These are phyloP conservation scores for Coemansia reversa DNA, from an alignment of 192 early-diverging fungal genomes.

Conservation along the genomic window DNA sequence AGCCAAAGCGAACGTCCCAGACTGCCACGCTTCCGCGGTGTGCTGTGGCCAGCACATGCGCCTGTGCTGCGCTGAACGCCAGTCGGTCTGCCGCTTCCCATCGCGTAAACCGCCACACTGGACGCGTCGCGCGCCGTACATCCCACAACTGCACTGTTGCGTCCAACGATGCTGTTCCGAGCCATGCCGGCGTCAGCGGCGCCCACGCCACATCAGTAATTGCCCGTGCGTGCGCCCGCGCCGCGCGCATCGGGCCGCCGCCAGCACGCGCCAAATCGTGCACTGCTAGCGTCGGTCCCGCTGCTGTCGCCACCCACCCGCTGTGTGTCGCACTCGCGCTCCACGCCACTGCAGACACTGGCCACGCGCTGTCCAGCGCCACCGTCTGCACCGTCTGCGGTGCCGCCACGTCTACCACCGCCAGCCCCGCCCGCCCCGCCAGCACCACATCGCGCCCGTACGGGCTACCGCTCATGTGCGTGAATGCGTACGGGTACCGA, in stretches of 20 bases:
- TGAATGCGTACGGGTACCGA: conserved; percentile 38
- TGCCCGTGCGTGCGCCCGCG: conserved; percentile 41
- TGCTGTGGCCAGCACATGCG: conserved; percentile 40
- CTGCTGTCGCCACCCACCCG: conserved; percentile 45
- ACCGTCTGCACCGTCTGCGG: conserved; percentile 38
- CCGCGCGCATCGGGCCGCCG: conserved; percentile 31
- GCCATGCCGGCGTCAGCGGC: conserved; percentile 39
- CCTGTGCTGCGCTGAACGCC: conserved; percentile 39
- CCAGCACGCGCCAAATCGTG: conserved; percentile 38
- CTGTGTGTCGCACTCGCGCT: conserved; percentile 35
- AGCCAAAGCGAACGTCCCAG: conserved; percentile 50
- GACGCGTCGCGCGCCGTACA: conserved; percentile 40
- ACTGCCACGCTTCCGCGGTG: conserved; percentile 46
- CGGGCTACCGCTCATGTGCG: conserved; percentile 45
- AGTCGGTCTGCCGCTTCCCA: conserved; percentile 47
- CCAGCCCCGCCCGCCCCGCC: conserved; percentile 39
- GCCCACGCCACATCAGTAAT: conserved; percentile 51
- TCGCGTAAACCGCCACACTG: conserved; percentile 46
- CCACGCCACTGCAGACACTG: conserved; percentile 41
- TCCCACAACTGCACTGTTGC: conserved; percentile 53
- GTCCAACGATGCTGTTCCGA: conserved; percentile 48
- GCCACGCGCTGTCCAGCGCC: conserved; percentile 30
- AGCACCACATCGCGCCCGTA: conserved; percentile 48
- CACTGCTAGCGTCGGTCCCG: conserved; percentile 40
- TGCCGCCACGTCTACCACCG: conserved; percentile 42